Base-by-base conservation (phyloP, 805 yeast species). In the Torulaspora microellipsoides region DNA sequence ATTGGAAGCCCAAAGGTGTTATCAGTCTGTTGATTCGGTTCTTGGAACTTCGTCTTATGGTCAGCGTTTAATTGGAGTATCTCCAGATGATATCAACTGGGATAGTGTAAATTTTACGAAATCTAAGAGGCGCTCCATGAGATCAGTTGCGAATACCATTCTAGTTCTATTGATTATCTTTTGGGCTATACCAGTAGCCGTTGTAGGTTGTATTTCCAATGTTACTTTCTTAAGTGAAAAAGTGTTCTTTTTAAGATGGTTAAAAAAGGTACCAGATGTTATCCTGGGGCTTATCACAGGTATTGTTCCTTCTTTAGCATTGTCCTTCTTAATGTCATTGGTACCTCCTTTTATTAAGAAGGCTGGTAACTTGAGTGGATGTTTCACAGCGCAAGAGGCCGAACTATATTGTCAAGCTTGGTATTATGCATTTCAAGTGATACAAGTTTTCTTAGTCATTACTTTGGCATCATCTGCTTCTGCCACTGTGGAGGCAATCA, bases 141-240 rank as follows among this genome's bases (percentile, higher is more conserved):
- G 71, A 45, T 44, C 76, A 17, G 68, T 75, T 42, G 91, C 95
- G 1, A 72, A 71, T 43, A 71, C 85, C 12, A 68, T 88, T 38
- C 71, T 85, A 57, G 78, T 85, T 20, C 56, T 78, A 46, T 69
- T 83, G 65, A 80, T 91, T 48, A 77, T 91, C 37, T 88, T 89
- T 68, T 91, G 98, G 98, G 82, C 95, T 34, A 81, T 91, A 55
- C 99, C 99, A 8, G 97, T 91, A 31, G 95, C 97, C n/a, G 89
- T 88, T 57, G 96, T 91, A 40, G 98, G 98, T 77, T 76, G 80
- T 55, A 83, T 93, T 51, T 91, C 98, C 17, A 93, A 91, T 66
- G 77, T 91, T 54, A 80, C 83, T 52, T 82, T 75, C 58, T 72
- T 89, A 60, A 86, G 85, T 31, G 70, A 75, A 30, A 80, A 77